phyloP scores from a whole-genome alignment of 352 stramenopile species.

The Phytophthora capsici region DNA sequence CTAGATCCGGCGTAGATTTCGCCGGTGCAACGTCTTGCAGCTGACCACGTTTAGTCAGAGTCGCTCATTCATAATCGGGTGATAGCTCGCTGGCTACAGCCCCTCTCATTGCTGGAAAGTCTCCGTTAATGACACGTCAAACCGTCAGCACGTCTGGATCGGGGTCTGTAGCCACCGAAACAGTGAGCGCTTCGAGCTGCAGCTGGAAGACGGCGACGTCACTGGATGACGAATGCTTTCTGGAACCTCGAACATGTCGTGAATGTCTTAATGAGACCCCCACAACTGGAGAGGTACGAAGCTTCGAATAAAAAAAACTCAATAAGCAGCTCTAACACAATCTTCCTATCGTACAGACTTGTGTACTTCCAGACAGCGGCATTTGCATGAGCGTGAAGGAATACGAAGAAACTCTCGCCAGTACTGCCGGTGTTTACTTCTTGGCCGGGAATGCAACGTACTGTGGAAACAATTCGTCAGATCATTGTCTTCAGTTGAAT shows the following conservation, averaged over 20 bases:
- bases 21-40: constrained; percentile 12
- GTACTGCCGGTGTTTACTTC: constrained; percentile 12
- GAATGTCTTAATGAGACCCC: constrained; percentile 43
- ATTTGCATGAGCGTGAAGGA: constrained; percentile 27
- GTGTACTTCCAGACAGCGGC: constrained; percentile 30
- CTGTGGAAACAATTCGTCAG: constrained; percentile 9
- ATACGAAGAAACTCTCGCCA: constrained; percentile 5
- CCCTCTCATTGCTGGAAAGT: constrained; percentile 26
- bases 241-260: constrained; percentile 39
- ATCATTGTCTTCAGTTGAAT: constrained; percentile 43
- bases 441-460: constrained; percentile 24
- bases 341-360: constrained; percentile 18
- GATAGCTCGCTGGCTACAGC: constrained; percentile 13
- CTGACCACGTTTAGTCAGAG: constrained; percentile 17
- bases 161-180: background rate
- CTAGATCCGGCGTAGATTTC: background rate
- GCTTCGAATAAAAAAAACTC: background rate
- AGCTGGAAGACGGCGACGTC: constrained; percentile 38
- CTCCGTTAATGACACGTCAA: constrained; percentile 12
- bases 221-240: constrained; percentile 21
- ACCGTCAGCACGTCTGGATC: constrained; percentile 3
- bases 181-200: constrained; percentile 31
- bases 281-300: constrained; percentile 37
- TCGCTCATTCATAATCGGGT: constrained; percentile 15
- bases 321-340: background rate